Base-by-base conservation (phyloP, 495 filamentous ascomycete genomes). In the Cercophora samala region DNA sequence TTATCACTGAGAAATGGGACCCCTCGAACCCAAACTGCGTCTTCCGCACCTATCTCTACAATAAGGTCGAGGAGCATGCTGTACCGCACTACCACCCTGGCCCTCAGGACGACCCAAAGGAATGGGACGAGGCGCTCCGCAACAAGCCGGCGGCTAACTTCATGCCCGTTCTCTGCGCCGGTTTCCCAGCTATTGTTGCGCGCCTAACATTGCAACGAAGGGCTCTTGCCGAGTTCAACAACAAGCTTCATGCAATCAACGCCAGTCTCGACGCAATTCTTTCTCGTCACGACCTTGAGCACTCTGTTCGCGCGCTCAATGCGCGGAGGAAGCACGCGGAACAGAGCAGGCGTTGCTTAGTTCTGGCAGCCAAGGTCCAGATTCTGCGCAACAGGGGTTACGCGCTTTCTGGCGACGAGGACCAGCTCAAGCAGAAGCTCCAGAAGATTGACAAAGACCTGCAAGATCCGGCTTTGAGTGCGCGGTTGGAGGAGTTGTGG, bases 41-140 rank as follows among this genome's bases (percentile, higher is more conserved):
- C 5, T 96, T 99, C 80, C 89, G 92, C 72, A 82, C 90, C 63
- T 98, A 99, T 75, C 90, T 97, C 75, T 99, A 98, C 81, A 98
- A 99, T 78, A 85, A 89, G 69, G 92, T 97, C 64, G 87, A 88
- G 19, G 87, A 93, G 69, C 87, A 91, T 21, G 81, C 86, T 62
- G 90, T 90, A 8, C 91, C 92, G 3, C 94, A 91, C 78, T 97
- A 91, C 77, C 86, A 88, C 67, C 93, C 93, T 5, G 83, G 85
- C 1, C 81, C 89, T 18, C 81, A 86, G 65, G 95, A 98, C 70
- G 89, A 96, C 77, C 86, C 89, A 24, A 83, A 85, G 42, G 93
- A 90, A 74, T 99, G 93, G 93, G 95, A 99, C 70, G 93, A 97
- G 71, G 95, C 95, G 11, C 83, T 97, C 63, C 84, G 88, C 67